These are phyloP conservation scores for Stentor roeselii DNA, from an alignment of 73 alveolate species.

Conservation along the genomic window DNA sequence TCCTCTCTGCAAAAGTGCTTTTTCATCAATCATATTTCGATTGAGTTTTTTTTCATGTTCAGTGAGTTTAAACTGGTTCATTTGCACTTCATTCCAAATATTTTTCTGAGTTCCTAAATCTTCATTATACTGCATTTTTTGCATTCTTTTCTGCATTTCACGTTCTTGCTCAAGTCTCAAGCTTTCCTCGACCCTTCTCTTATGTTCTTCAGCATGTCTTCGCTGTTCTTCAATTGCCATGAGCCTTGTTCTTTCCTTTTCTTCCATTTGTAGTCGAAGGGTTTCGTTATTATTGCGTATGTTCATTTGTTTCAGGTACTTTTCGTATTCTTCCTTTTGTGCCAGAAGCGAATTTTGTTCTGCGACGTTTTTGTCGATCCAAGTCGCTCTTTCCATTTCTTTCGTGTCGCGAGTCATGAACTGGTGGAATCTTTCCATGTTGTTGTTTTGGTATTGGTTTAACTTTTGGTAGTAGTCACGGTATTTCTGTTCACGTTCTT, in stretches of 20 bases:
- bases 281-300: slow-evolving; percentile 2
- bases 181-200: slow-evolving; percentile 14
- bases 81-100: background rate
- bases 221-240: background rate
- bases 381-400: background rate
- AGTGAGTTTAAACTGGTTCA: slow-evolving; percentile 10
- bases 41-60: slow-evolving; percentile 12
- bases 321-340: slow-evolving; percentile 23
- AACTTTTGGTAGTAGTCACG: slow-evolving; percentile 5
- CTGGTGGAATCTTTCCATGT: background rate
- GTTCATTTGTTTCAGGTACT: background rate
- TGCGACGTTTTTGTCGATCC: slow-evolving; percentile 8
- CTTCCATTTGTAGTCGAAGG: background rate
- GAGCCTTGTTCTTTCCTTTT: slow-evolving; percentile 4
- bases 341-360: slow-evolving; percentile 8
- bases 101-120: background rate
- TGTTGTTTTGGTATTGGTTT: background rate
- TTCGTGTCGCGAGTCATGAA: background rate
- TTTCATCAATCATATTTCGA: background rate
- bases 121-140: background rate
- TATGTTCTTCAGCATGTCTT: slow-evolving; percentile 12
- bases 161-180: background rate
- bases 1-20: slow-evolving; percentile 10
- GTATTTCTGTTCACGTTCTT: background rate
- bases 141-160: slow-evolving; percentile 20